Evolutionary conservation across 371 early-diverging fungal species (phyloP), one percentile per base, ranked within the genome.

Genomic region (Mortierella sp.): DNA sequence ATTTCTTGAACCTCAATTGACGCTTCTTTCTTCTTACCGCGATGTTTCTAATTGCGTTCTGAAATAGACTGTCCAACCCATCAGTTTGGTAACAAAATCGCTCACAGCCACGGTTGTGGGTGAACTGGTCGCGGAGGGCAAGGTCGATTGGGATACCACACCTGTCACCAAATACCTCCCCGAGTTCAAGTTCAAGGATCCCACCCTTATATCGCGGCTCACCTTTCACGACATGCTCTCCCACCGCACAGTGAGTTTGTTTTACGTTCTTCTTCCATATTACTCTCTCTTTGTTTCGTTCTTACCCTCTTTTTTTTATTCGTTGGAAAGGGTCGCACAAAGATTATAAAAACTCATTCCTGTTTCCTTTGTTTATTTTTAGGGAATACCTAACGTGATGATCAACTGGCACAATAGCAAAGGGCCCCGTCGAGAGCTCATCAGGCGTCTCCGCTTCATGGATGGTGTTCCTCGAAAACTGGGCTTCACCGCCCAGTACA

Each of bases 91-190:
- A 37, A 78, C 78, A 53, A 78, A 78, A 50, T n/a, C 78, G 8
- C 73, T 78, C n/a, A 78, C 78, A n/a, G 78, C 74, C 5, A 55
- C 78, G 10, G 55, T 40, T 0, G 46, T 78, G 8, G 78, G 69
- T 3, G 78, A 78, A 19, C 6, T 78, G 28, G 74, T 78, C 44
- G 73, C 78, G 0, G 78, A 78, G 9, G 78, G 74, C 26, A 78
- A 78, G 70, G 5, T 73, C 14, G 78, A 78, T 14, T 78, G 78
- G 78, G 67, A 72, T 10, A 48, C 10, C 26, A 78, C 78, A 0
- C 73, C 74, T 2, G 69, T 78, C 19, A 73, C 26, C 73, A 78
- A 69, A 9, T 78, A 78, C 10, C 69, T 78, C 9, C 59, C 73
- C 8, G 79, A 78, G 13, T 78, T 78, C 31, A 37, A 78, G 57